A percentile compares a stretch with the other conserved stretches of the same genome.
Evolutionary conservation across 176 grass and related monocot species (phyloP).

Genomic region (Musa beccarii): DNA sequence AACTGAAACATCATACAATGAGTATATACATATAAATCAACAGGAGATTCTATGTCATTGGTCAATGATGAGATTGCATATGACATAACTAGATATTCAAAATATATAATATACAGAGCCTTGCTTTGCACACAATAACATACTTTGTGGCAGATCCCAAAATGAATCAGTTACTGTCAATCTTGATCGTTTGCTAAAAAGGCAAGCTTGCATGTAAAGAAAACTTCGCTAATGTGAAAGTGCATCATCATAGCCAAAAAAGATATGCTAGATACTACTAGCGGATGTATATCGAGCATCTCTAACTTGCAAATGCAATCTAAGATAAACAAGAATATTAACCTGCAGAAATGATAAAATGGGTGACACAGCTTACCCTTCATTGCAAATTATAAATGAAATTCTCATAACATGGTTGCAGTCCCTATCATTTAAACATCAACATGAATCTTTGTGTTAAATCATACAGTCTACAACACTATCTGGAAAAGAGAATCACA

Average conservation of each 20-base stretch:
- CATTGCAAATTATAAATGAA: not conserved
- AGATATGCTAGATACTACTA: no score
- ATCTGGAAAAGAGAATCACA: not conserved
- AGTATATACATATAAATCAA: not conserved
- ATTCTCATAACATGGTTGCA: not conserved
- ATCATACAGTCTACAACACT: not conserved
- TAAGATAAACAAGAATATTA: no score
- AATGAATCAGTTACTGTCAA: no score
- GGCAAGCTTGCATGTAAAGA: no score
- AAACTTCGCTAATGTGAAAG: no score
- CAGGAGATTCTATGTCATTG: not conserved
- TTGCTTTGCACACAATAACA: no score
- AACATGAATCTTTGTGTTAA: not conserved
- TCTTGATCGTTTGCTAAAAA: no score
- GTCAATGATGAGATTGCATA: not conserved
- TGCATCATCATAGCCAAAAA: no score
- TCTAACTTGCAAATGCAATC: no score
- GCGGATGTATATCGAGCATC: no score
- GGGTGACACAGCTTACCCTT: not conserved
- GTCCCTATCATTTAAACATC: not conserved
- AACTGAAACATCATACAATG: slow-evolving; percentile 17
- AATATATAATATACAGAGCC: not conserved
- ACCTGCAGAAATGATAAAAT: no score
- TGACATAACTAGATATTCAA: not conserved
- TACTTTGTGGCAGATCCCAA: no score